Evolutionary conservation across 176 grass and related monocot species (phyloP).

Genomic region (Triticum timopheevii): DNA sequence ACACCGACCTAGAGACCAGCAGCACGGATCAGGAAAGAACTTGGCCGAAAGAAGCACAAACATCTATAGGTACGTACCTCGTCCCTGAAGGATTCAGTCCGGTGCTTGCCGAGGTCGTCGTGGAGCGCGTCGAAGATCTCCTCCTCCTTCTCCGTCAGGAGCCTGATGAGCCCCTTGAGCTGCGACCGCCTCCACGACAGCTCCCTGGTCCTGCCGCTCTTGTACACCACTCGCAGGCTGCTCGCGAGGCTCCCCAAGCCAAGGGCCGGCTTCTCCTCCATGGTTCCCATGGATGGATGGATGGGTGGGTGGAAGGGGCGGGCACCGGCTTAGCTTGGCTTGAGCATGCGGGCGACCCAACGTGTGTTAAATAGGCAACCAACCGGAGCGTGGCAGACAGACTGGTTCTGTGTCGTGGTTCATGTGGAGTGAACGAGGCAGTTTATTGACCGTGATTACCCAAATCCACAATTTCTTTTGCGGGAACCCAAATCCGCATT

Average conservation of each 20-base stretch:
- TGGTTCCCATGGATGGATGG: not conserved
- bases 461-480: no score
- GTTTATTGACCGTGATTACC: no score
- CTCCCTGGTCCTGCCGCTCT: conserved; percentile 58
- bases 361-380: conserved; percentile 22
- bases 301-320: not conserved
- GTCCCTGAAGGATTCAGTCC: conserved; percentile 57
- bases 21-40: not conserved
- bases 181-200: conserved; percentile 59
- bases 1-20: conserved; percentile 41
- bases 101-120: conserved; percentile 65
- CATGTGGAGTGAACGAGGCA: no score
- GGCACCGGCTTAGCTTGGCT: not conserved
- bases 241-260: conserved; percentile 3
- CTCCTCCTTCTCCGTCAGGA: conserved; percentile 64
- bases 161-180: conserved; percentile 46
- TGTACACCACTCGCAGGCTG: conserved; percentile 39
- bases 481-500: no score
- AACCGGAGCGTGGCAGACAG: no score
- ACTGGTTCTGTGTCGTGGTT: not conserved
- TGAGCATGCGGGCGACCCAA: not conserved
- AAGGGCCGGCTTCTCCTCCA: not conserved
- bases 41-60: not conserved
- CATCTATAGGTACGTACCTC: conserved; percentile 30
- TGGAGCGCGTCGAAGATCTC: conserved; percentile 57